A percentile compares a stretch with the other conserved stretches of the same genome.
Conservation (phyloP, 495 filamentous ascomycete species). For the Penicillium desertorum region DNA sequence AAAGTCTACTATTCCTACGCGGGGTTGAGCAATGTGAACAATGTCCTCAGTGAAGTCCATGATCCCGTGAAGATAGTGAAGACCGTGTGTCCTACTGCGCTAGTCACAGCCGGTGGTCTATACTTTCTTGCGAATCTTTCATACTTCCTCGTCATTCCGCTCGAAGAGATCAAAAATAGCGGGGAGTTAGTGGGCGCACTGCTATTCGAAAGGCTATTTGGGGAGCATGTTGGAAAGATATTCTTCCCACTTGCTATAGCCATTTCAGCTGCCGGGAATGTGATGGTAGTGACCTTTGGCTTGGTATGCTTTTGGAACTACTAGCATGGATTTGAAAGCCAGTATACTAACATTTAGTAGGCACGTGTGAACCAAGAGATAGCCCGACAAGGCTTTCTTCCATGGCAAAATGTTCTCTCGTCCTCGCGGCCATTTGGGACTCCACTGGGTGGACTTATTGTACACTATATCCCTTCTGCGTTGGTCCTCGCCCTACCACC, state of each 20-base stretch:
- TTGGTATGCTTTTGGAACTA: constrained; percentile 41
- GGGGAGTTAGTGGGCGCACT: constrained; percentile 67
- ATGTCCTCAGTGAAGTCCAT: constrained; percentile 74
- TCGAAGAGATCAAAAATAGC: constrained; percentile 66
- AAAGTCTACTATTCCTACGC: constrained; percentile 74
- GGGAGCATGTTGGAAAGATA: constrained; percentile 52
- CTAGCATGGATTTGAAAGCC: not conserved
- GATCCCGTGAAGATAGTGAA: constrained; percentile 66
- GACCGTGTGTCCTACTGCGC: constrained; percentile 59
- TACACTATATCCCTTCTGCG: constrained; percentile 66
- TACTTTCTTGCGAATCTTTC: constrained; percentile 71
- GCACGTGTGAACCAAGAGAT: constrained; percentile 70
- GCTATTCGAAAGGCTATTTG: constrained; percentile 68
- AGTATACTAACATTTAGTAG: constrained; percentile 31
- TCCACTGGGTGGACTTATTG: constrained; percentile 63
- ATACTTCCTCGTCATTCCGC: constrained; percentile 66
- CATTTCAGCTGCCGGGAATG: constrained; percentile 67
- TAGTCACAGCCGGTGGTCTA: constrained; percentile 59
- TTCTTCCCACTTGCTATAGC: constrained; percentile 66
- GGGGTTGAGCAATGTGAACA: constrained; percentile 66
- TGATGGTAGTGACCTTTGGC: constrained; percentile 74
- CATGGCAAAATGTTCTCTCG: constrained; percentile 59
- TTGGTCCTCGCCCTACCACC: constrained; percentile 65
- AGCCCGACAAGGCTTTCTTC: constrained; percentile 67
- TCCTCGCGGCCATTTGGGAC: constrained; percentile 67